These are phyloP conservation scores for Abrus precatorius DNA, from an alignment of 306 rosid species.

Conservation along the genomic window DNA sequence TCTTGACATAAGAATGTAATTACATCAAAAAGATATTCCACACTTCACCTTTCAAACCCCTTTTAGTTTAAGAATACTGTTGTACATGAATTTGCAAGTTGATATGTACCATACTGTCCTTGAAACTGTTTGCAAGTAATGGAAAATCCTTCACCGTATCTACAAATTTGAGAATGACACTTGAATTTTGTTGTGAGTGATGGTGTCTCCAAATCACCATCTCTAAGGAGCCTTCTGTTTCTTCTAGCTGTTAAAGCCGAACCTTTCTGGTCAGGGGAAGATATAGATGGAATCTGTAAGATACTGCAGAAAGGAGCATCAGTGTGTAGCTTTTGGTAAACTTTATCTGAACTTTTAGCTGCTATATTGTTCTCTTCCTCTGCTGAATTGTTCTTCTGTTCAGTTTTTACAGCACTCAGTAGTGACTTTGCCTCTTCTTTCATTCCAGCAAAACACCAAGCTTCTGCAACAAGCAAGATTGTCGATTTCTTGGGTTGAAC, in stretches of 20 bases:
- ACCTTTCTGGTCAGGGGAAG: conserved; percentile 55
- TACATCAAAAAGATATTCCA: conserved; percentile 15
- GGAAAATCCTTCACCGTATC: conserved; percentile 65
- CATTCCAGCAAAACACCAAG: conserved; percentile 71
- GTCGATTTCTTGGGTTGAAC: conserved; percentile 69
- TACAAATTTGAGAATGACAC: conserved; percentile 57
- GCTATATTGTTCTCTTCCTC: conserved; percentile 48
- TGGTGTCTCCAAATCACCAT: conserved; percentile 57
- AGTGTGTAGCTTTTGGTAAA: conserved; percentile 54
- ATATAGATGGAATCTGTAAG: conserved; percentile 59
- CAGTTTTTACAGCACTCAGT: conserved; percentile 41
- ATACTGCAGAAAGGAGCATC: conserved; percentile 51
- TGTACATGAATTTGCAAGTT: conserved; percentile 65
- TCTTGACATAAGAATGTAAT: conserved; percentile 17
- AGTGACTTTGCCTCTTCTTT: conserved; percentile 66
- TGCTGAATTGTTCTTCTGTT: conserved; percentile 37
- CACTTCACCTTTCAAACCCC: conserved; percentile 16
- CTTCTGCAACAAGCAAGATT: conserved; percentile 65
- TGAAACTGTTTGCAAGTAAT: conserved; percentile 62
- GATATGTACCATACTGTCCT: conserved; percentile 66
- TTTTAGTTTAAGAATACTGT: conserved; percentile 62
- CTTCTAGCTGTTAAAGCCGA: conserved; percentile 57
- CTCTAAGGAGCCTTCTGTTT: conserved; percentile 56
- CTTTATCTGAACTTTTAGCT: conserved; percentile 46
- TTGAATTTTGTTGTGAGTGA: conserved; percentile 54